Percentiles rank a stretch among this genome's conserved stretches.
phyloP scores from a whole-genome alignment of 805 yeast species.

The Cyberlindnera maritima region DNA sequence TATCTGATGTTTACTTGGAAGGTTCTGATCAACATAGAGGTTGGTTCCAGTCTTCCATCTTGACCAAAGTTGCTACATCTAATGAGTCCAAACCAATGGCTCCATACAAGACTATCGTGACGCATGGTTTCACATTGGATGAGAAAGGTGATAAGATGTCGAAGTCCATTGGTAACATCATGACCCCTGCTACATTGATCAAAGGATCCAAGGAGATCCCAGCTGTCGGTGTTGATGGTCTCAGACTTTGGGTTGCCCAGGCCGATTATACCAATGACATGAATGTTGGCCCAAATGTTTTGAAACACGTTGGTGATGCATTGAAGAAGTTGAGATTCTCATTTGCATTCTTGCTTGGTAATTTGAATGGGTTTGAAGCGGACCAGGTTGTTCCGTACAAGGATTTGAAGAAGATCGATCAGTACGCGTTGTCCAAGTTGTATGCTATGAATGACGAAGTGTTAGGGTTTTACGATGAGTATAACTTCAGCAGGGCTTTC shows the following conservation, averaged over 20 bases:
- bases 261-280: slow-evolving; percentile 84
- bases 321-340: slow-evolving; percentile 81
- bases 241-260: slow-evolving; percentile 88
- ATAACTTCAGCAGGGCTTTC: slow-evolving; percentile 68
- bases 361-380: slow-evolving; percentile 45
- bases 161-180: slow-evolving; percentile 82
- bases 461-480: slow-evolving; percentile 46
- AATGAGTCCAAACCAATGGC: slow-evolving; percentile 32
- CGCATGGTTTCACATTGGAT: slow-evolving; percentile 94
- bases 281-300: slow-evolving; percentile 64
- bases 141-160: slow-evolving; percentile 89
- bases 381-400: slow-evolving; percentile 37
- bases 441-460: slow-evolving; percentile 42
- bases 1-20: slow-evolving; percentile 85
- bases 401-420: slow-evolving; percentile 50
- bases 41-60: slow-evolving; percentile 94
- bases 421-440: slow-evolving; percentile 57
- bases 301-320: slow-evolving; percentile 75
- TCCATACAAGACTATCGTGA: slow-evolving; percentile 74
- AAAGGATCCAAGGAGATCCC: slow-evolving; percentile 55
- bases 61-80: slow-evolving; percentile 64
- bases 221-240: slow-evolving; percentile 83
- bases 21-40: slow-evolving; percentile 99
- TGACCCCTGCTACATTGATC: slow-evolving; percentile 66
- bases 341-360: slow-evolving; percentile 78